A percentile compares a stretch with the other conserved stretches of the same genome.
These are phyloP conservation scores for Solanum virginianum DNA, from an alignment of 257 asterid species.

Conservation along the genomic window DNA sequence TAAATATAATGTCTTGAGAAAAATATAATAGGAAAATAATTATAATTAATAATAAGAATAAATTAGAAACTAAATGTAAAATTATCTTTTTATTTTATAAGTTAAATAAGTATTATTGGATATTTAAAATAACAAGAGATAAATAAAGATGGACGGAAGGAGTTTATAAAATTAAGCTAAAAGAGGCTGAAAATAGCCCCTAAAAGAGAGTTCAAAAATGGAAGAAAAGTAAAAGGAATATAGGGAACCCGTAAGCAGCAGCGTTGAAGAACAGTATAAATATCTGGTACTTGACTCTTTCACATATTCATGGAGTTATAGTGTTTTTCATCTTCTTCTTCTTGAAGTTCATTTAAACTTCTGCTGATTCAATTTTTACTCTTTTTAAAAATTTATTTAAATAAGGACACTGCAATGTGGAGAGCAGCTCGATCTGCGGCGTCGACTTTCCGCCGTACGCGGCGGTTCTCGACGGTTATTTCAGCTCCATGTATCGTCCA, in stretches of 20 bases:
- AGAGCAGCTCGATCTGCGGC: constrained; percentile 72
- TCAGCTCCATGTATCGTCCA: constrained; percentile 87
- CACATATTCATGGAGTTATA: neutral
- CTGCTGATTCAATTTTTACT: neutral
- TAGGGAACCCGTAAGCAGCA: neutral
- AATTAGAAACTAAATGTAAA: no score
- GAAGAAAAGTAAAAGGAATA: neutral
- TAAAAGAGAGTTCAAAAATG: neutral
- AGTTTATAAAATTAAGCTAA: neutral
- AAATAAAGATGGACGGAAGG: no score
- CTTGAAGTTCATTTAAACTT: neutral
- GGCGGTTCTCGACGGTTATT: constrained; percentile 64
- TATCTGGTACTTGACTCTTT: neutral
- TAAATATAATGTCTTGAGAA: no score
- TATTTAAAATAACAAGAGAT: no score
- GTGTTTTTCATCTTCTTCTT: neutral
- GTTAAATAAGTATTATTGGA: no score
- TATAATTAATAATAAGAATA: no score
- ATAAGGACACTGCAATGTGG: constrained; percentile 37
- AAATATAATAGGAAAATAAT: no score
- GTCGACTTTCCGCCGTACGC: constrained; percentile 48
- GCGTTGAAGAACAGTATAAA: neutral
- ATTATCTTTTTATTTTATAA: no score
- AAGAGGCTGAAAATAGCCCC: neutral
- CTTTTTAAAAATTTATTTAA: neutral